Evolutionary conservation across 352 stramenopile genomes (phyloP).

Genomic region (Phytopythium oedochilum): DNA sequence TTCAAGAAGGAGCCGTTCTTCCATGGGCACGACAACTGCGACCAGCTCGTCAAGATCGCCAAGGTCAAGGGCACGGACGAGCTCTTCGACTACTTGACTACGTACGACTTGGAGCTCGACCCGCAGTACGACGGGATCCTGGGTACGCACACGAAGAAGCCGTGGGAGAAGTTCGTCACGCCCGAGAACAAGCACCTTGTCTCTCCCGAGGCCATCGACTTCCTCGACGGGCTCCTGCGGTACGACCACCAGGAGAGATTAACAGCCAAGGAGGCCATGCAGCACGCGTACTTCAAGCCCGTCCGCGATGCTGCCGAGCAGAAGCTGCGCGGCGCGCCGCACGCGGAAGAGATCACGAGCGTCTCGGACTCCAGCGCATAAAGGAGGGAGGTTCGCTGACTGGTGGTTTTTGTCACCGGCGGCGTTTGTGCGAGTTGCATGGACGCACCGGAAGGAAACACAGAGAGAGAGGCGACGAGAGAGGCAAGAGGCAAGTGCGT

Average conservation of each 20-base stretch:
- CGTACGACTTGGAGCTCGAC: slow-evolving; percentile 98
- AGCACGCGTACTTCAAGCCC: slow-evolving; percentile 97
- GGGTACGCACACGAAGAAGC: slow-evolving; percentile 96
- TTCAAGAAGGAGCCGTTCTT: slow-evolving; percentile 99
- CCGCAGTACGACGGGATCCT: slow-evolving; percentile 98
- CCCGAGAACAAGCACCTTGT: slow-evolving; percentile 98
- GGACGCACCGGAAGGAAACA: neutral
- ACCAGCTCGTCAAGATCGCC: slow-evolving; percentile 99
- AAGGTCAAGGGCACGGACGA: slow-evolving; percentile 98
- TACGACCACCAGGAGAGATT: slow-evolving; percentile 97
- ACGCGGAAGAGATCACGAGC: slow-evolving; percentile 68
- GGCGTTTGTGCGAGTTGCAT: neutral
- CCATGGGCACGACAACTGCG: slow-evolving; percentile 99
- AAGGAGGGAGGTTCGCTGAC: slow-evolving; percentile 1
- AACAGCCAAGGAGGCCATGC: slow-evolving; percentile 98
- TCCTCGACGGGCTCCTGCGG: slow-evolving; percentile 80
- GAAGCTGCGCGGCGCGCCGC: slow-evolving; percentile 49
- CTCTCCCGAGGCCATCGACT: slow-evolving; percentile 95
- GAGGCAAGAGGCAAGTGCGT: neutral
- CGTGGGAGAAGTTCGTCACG: slow-evolving; percentile 99
- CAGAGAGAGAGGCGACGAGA: neutral
- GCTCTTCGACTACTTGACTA: slow-evolving; percentile 98
- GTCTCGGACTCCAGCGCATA: slow-evolving; percentile 77
- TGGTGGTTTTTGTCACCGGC: slow-evolving; percentile 4
- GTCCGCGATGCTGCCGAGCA: slow-evolving; percentile 81